Conservation (phyloP, 192 early-diverging fungal species). For the Backusella parvicylindrica region DNA sequence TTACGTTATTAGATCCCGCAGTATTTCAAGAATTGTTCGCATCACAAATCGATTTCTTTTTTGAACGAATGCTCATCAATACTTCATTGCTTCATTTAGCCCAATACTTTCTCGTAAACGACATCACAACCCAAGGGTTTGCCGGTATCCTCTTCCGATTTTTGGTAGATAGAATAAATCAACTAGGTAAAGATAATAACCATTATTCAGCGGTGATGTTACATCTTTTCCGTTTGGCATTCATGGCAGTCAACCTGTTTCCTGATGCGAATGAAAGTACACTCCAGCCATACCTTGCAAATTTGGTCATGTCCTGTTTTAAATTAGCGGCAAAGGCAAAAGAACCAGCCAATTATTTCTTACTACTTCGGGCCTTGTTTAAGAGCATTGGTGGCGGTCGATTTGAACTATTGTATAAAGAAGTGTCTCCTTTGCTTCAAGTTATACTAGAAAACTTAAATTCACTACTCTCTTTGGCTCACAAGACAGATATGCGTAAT, state of each 20-base stretch:
- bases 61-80: conserved; percentile 81
- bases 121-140: conserved; percentile 73
- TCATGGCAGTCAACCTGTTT: conserved; percentile 89
- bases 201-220: conserved; percentile 73
- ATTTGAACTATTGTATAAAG: conserved; percentile 97
- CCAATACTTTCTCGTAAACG: conserved; percentile 83
- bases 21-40: conserved; percentile 94
- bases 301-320: conserved; percentile 87
- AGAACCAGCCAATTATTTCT: conserved; percentile 89
- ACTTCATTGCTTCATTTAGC: conserved; percentile 77
- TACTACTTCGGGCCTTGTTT: conserved; percentile 87
- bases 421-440: conserved; percentile 91
- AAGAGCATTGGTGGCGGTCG: conserved; percentile 96
- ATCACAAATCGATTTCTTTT: conserved; percentile 82
- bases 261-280: conserved; percentile 90
- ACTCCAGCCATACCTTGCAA: conserved; percentile 85
- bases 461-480: conserved; percentile 68
- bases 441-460: conserved; percentile 90
- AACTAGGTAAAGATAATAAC: conserved; percentile 63
- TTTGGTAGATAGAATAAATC: conserved; percentile 74
- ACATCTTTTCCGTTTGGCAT: conserved; percentile 89
- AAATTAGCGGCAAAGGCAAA: conserved; percentile 80
- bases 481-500: conserved; percentile 84
- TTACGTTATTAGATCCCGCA: conserved; percentile 78
- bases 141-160: conserved; percentile 73